Evolutionary conservation across 1,139 yeast genomes (phyloP).

Genomic region (Hyphopichia fennica): DNA sequence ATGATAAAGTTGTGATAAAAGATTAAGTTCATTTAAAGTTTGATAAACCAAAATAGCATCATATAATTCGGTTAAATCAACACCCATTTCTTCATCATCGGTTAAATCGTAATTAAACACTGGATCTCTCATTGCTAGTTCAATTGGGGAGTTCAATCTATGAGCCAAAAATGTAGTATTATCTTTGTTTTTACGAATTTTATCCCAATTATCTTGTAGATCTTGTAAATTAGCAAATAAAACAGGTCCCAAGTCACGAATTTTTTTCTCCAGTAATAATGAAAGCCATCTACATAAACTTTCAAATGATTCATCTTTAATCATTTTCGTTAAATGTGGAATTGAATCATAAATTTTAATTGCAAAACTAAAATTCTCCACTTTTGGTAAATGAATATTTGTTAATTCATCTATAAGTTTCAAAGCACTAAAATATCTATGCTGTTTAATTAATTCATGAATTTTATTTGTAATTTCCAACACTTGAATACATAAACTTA

Average conservation of each 20-base stretch:
- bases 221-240: constrained; percentile 55
- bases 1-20: constrained; percentile 60
- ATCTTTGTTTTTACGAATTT: constrained; percentile 28
- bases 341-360: constrained; percentile 69
- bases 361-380: constrained; percentile 75
- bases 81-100: constrained; percentile 42
- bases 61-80: constrained; percentile 68
- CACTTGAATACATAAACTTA: constrained; percentile 74
- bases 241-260: constrained; percentile 58
- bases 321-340: constrained; percentile 73
- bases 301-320: constrained; percentile 76
- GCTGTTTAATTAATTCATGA: constrained; percentile 72
- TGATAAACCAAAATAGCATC: constrained; percentile 84
- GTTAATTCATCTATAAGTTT: constrained; percentile 75
- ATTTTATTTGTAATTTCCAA: constrained; percentile 84
- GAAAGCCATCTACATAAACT: constrained; percentile 72
- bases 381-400: constrained; percentile 66
- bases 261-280: constrained; percentile 60
- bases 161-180: constrained; percentile 50
- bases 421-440: constrained; percentile 82
- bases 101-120: constrained; percentile 46
- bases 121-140: constrained; percentile 66
- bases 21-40: constrained; percentile 64
- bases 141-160: constrained; percentile 84
- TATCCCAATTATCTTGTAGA: constrained; percentile 61